Evolutionary conservation across 257 asterid genomes (phyloP), one percentile per base, ranked within the genome.

Genomic region (Petunia axillaris): DNA sequence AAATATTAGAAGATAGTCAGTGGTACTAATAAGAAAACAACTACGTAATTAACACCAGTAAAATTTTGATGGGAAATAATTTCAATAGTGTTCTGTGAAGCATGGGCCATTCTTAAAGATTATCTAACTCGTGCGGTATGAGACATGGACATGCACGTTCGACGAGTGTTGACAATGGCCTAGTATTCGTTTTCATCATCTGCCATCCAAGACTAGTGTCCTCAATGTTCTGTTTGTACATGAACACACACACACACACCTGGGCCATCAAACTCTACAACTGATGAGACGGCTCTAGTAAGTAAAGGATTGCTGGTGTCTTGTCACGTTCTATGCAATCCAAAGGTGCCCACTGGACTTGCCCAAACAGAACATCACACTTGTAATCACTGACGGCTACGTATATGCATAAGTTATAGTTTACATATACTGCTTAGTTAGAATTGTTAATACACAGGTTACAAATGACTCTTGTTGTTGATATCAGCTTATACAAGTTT

Each of bases 211-310:
- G 55, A n/a, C 55, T 43, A 67, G 39, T n/a, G 39, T 46, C 54
- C 76, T 68, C 37, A 37, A 4, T 25, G 41, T 67, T 67, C 54
- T n/a, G 3, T 41, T 38, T 15, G 0, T 15, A 41, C 75, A 67
- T 40, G 74, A 65, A 43, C 14, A 65, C 15, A 40, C 55, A 8
- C 58, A 70, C 58, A 44, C 46, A 4, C 25, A 37, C n/a, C 15
- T 8, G 77, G 41, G 41, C 77, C 41, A 70, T 59, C 60, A 70
- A 70, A 70, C 43, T 46, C 41, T 70, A 9, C 77, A 71, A 71
- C 60, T 35, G 77, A 67, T 67, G 55, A 67, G 75, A 41, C 15
- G 8, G 11, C 25, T 6, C 60, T 71, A 70, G 16, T 40, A 13
- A 66, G 37, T 40, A 40, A 1, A 15, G 52, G 15, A 6, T 10